A percentile compares a stretch with the other conserved stretches of the same genome.
phyloP scores from a whole-genome alignment of 352 stramenopile species.

The Phytopythium sindhum region DNA sequence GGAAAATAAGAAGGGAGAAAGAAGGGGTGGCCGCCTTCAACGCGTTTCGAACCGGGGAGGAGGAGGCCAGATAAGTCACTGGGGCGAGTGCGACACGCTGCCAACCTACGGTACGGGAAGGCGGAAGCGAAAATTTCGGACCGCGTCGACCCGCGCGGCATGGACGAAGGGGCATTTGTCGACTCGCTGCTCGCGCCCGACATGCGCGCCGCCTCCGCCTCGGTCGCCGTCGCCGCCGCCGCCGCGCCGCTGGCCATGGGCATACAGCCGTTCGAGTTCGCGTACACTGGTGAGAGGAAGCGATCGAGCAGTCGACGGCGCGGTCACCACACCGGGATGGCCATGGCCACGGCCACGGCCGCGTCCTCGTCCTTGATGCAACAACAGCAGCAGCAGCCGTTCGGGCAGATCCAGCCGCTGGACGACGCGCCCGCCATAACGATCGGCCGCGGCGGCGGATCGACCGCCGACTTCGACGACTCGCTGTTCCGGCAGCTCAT shows the following conservation, averaged over 20 bases:
- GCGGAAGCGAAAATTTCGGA: background rate
- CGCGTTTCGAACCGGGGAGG: background rate
- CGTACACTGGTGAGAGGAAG: background rate
- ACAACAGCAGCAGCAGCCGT: background rate
- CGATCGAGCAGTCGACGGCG: background rate
- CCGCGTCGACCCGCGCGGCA: constrained; percentile 8
- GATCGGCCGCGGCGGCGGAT: background rate
- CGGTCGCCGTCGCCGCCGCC: constrained; percentile 6
- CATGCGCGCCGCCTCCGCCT: constrained; percentile 28
- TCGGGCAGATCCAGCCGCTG: constrained; percentile 3
- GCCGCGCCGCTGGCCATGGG: background rate
- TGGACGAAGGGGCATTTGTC: constrained; percentile 70
- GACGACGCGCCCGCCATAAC: constrained; percentile 16
- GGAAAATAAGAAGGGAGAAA: background rate
- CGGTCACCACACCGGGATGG: background rate
- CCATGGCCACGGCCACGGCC: background rate
- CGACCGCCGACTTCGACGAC: constrained; percentile 26
- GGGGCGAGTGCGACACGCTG: background rate
- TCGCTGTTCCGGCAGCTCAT: constrained; percentile 47
- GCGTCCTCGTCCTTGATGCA: background rate
- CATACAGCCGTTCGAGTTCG: background rate
- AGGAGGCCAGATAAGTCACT: background rate
- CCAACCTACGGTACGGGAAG: background rate
- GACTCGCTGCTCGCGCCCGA: constrained; percentile 58
- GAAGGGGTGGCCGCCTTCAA: background rate